These are phyloP conservation scores for Daldinia concentrica DNA, from an alignment of 495 filamentous ascomycete genomes.

Conservation along the genomic window DNA sequence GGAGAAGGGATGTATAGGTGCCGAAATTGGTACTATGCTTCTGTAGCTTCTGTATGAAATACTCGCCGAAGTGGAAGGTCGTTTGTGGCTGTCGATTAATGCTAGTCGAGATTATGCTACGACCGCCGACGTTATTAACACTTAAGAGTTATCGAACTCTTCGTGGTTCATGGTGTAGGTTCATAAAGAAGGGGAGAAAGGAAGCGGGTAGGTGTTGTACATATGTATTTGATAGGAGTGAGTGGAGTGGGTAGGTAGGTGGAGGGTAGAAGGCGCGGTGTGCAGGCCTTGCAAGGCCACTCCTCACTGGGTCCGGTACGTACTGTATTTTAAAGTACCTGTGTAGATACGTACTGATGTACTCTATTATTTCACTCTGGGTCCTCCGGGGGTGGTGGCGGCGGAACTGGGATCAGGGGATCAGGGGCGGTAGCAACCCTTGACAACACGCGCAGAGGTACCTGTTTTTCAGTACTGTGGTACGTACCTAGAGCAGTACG, in stretches of 20 bases:
- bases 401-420: conserved; percentile 39
- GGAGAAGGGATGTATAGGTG: conserved; percentile 10
- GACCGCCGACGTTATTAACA: conserved; percentile 33
- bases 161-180: conserved; percentile 37
- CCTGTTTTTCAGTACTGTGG: conserved; percentile 6
- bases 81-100: conserved; percentile 29
- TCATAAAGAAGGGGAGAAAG: conserved; percentile 23
- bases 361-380: conserved; percentile 34
- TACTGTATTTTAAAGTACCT: conserved; percentile 10
- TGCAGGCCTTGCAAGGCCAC: conserved; percentile 39
- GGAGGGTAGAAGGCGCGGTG: conserved; percentile 47
- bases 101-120: conserved; percentile 36
- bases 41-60: conserved; percentile 32
- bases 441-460: conserved; percentile 44
- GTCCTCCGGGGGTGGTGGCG: conserved; percentile 31
- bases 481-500: conserved; percentile 15
- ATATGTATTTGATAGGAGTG: conserved; percentile 49
- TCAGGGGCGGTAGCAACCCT: conserved; percentile 41
- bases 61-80: conserved; percentile 1
- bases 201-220: conserved; percentile 44
- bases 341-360: conserved; percentile 7
- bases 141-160: conserved; percentile 36
- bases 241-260: conserved; percentile 42
- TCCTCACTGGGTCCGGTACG: conserved; percentile 37
- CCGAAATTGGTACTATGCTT: conserved; percentile 21